Evolutionary conservation across 495 filamentous ascomycete species (phyloP).

Genomic region (Elasticomyces elasticus): DNA sequence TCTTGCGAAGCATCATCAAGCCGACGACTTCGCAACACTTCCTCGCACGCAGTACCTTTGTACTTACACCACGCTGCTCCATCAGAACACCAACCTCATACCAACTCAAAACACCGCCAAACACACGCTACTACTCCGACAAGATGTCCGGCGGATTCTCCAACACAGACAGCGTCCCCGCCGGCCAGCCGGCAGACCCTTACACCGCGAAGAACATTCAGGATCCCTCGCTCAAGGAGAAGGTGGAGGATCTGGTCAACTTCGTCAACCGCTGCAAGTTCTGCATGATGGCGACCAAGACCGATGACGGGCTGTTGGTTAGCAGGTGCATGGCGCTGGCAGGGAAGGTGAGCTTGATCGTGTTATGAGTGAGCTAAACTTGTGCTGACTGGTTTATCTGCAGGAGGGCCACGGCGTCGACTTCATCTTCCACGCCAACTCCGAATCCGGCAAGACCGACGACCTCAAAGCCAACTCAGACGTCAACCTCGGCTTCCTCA

Average conservation of each 20-base stretch:
- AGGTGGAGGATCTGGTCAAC: constrained; percentile 61
- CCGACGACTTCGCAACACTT: background rate
- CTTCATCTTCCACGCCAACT: constrained; percentile 89
- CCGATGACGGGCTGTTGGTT: constrained; percentile 48
- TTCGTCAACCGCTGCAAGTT: constrained; percentile 69
- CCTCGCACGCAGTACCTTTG: background rate
- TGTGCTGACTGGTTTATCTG: background rate
- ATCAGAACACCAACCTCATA: background rate
- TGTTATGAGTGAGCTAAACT: too few relatives aligned
- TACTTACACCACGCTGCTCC: background rate
- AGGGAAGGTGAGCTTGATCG: constrained; percentile 50
- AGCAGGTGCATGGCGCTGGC: constrained; percentile 86
- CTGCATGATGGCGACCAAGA: constrained; percentile 61
- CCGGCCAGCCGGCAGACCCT: constrained; percentile 57
- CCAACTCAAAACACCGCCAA: background rate
- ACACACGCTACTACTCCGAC: background rate
- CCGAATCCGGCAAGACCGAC: constrained; percentile 82
- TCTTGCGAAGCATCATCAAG: too few relatives aligned
- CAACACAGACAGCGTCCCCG: constrained; percentile 52
- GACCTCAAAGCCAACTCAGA: constrained; percentile 66
- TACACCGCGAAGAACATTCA: constrained; percentile 69
- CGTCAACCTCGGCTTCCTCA: constrained; percentile 80
- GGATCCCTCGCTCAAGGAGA: constrained; percentile 54
- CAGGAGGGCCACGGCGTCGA: constrained; percentile 73
- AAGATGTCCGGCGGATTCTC: constrained; percentile 44